phyloP scores from a whole-genome alignment of 495 filamentous ascomycete species.

The Aspergillus haitiensis region DNA sequence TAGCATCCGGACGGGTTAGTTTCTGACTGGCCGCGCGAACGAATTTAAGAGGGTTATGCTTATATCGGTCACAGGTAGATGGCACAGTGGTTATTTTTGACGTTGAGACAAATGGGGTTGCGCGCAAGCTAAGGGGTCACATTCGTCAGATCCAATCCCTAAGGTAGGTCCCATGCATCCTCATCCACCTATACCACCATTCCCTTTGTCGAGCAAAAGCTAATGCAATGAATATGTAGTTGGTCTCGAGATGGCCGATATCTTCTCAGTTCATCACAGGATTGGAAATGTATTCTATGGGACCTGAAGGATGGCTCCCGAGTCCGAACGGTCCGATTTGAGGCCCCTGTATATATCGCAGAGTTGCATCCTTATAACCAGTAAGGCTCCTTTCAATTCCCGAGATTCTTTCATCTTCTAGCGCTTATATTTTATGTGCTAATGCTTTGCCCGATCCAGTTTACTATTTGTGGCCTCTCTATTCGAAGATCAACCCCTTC shows the following conservation, averaged over 20 bases:
- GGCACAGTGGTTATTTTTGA: slow-evolving; percentile 96
- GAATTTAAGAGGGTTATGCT: slow-evolving; percentile 7
- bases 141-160: slow-evolving; percentile 86
- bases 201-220: background rate
- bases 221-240: slow-evolving; percentile 47
- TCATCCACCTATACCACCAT: background rate
- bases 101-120: slow-evolving; percentile 92
- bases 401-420: background rate
- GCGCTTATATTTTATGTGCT: background rate
- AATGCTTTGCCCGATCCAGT: slow-evolving; percentile 41
- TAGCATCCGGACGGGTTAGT: slow-evolving; percentile 83
- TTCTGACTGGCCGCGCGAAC: slow-evolving; percentile 11
- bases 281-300: slow-evolving; percentile 95
- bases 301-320: slow-evolving; percentile 75
- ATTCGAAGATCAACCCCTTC: slow-evolving; percentile 86
- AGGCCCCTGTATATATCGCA: slow-evolving; percentile 90
- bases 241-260: slow-evolving; percentile 93
- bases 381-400: slow-evolving; percentile 50
- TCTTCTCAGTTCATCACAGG: slow-evolving; percentile 89
- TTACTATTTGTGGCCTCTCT: slow-evolving; percentile 81
- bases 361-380: slow-evolving; percentile 91
- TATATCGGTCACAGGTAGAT: slow-evolving; percentile 57
- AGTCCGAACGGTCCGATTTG: slow-evolving; percentile 74
- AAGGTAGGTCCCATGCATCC: slow-evolving; percentile 38
- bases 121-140: slow-evolving; percentile 88